Percentiles rank a stretch among this genome's conserved stretches.
These are phyloP conservation scores for Cladosporium colombiae DNA, from an alignment of 2,329 filamentous ascomycete genomes.

Conservation along the genomic window DNA sequence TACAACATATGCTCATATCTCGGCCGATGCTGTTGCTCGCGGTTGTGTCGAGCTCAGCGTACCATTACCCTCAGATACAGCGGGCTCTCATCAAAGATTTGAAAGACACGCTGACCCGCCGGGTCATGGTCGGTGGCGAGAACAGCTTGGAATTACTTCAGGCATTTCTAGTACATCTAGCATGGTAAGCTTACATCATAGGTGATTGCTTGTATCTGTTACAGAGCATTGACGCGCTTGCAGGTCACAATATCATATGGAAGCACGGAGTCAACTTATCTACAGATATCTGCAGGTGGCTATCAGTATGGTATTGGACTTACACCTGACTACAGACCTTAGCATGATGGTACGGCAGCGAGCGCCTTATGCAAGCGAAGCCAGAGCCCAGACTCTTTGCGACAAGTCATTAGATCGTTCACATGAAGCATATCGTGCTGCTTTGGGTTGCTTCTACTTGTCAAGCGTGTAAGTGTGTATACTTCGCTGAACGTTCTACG, in stretches of 20 bases:
- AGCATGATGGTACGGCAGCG: background rate
- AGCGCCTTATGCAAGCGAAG: background rate
- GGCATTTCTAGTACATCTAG: background rate
- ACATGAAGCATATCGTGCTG: background rate
- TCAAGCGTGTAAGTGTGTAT: background rate
- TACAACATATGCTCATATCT: background rate
- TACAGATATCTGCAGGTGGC: conserved; percentile 15
- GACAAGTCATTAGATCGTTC: background rate
- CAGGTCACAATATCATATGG: conserved; percentile 1
- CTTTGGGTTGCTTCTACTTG: background rate
- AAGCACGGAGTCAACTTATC: conserved; percentile 10
- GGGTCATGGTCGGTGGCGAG: background rate
- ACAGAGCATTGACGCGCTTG: too few species aligned
- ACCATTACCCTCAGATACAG: background rate
- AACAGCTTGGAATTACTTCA: background rate
- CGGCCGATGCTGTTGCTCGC: background rate
- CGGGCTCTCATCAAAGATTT: background rate
- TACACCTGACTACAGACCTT: background rate
- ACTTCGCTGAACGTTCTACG: background rate
- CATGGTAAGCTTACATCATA: background rate
- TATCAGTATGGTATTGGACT: conserved; percentile 1
- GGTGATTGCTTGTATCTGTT: too few species aligned
- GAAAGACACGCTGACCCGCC: background rate
- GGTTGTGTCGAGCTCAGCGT: background rate
- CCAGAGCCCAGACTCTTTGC: background rate